A percentile compares a stretch with the other conserved stretches of the same genome.
Conservation (phyloP, 495 filamentous ascomycete genomes). For the Geopyxis carbonaria region DNA sequence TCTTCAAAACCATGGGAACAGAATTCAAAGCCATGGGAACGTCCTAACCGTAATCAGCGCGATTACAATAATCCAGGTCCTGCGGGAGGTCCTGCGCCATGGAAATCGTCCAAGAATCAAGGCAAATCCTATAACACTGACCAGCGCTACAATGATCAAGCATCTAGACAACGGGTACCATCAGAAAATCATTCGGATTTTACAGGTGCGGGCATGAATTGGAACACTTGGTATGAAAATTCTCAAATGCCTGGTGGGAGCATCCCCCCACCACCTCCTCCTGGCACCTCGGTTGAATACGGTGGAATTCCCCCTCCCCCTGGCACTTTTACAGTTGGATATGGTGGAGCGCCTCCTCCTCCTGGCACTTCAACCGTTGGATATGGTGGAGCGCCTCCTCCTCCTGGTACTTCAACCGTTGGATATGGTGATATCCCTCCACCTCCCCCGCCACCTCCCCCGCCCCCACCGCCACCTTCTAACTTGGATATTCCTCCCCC, state of each 20-base stretch:
- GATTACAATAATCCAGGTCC: constrained; percentile 41
- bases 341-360: not conserved
- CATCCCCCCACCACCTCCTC: constrained; percentile 19
- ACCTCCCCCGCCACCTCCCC: not conserved
- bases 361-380: not conserved
- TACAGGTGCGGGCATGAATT: constrained; percentile 5
- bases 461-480: not conserved
- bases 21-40: no score
- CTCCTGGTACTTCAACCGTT: not conserved
- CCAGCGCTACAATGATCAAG: constrained; percentile 13
- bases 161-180: no score
- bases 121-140: not conserved
- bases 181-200: constrained; percentile 6
- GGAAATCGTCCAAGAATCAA: constrained; percentile 23
- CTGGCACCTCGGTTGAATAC: not conserved
- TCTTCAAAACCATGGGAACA: no score
- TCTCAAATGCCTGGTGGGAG: constrained; percentile 27
- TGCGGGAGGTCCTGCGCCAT: constrained; percentile 67
- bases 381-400: constrained; percentile 4
- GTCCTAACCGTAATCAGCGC: constrained; percentile 27
- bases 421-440: constrained; percentile 1
- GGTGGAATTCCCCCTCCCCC: not conserved
- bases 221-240: not conserved
- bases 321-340: not conserved
- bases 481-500: constrained; percentile 3